Base-by-base conservation (phyloP, 192 early-diverging fungal species). In the Backusella luteola region DNA sequence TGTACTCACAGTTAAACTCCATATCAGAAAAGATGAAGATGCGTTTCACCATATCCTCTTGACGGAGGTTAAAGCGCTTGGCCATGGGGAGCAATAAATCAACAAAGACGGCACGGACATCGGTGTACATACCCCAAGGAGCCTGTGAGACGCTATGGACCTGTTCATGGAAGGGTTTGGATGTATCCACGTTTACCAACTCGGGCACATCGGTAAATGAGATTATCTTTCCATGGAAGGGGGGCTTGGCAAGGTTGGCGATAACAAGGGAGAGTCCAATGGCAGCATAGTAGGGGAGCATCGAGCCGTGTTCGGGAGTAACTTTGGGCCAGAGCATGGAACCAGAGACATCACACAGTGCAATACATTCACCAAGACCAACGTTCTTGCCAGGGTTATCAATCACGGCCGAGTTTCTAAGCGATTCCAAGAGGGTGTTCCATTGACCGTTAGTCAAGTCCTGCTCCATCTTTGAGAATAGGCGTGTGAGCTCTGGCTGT, bases 11-110 rank as follows among this genome's bases (percentile, higher is more conserved):
- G n/a, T 88, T 77, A 70, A 88, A 88, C 63, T 88, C 82, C 87
- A 88, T 88, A 56, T 88, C 87, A 1, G 86, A 81, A 32, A 88
- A 84, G 19, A 88, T 69, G 49, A 88, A 85, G 69, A 88, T 66
- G 4, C 84, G 82, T 76, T 88, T 85, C 14, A 86, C 81, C 87
- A 88, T 88, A 8, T 82, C 83, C 35, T 87, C 69, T 36, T 81
- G 66, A 1, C 49, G 26, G 2, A 88, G 23, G 5, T 79, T 84
- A 66, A 46, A 73, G 9, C 76, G 38, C 63, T 80, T 66, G 11
- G 87, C 84, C 53, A 85, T 76, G 29, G 41, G 41, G 21, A 88
- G 70, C 21, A 88, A 73, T 6, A 80, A 42, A 4, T 78, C 66
- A 6, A 63, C 73, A 71, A 88, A 88, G 0, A 84, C 84, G 29